These are phyloP conservation scores for Excoecaria agallocha DNA, from an alignment of 345 rosid species.

Conservation along the genomic window DNA sequence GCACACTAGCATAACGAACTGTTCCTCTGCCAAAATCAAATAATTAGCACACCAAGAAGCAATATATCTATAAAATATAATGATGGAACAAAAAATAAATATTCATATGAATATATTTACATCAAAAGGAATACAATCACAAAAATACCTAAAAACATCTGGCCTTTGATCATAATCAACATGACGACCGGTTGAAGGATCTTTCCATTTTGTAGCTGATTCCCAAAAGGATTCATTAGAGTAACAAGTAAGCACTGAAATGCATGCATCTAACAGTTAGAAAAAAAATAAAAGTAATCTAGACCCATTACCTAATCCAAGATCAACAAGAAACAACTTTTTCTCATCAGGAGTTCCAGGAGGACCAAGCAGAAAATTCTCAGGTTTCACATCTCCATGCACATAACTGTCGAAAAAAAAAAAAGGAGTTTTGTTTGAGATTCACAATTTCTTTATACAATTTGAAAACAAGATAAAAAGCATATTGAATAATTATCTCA, in stretches of 20 bases:
- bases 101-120: background rate
- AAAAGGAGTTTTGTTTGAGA: slow-evolving; percentile 9
- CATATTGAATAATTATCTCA: slow-evolving; percentile 6
- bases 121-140: background rate
- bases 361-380: slow-evolving; percentile 45
- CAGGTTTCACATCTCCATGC: slow-evolving; percentile 54
- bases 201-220: slow-evolving; percentile 94
- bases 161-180: slow-evolving; percentile 96
- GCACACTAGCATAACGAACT: slow-evolving; percentile 90
- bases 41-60: background rate
- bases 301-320: slow-evolving; percentile 24
- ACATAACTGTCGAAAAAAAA: slow-evolving; percentile 34
- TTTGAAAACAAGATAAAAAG: background rate
- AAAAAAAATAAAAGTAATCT: background rate
- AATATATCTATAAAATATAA: background rate
- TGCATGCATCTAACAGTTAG: background rate
- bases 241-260: background rate
- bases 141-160: slow-evolving; percentile 74
- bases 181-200: slow-evolving; percentile 70
- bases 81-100: background rate
- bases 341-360: slow-evolving; percentile 41
- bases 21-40: slow-evolving; percentile 61
- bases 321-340: slow-evolving; percentile 45
- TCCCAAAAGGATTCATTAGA: slow-evolving; percentile 13
- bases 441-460: background rate